These are phyloP conservation scores for Pseudogymnoascus sp. DNA, from an alignment of 2,329 filamentous ascomycete species.

Conservation along the genomic window DNA sequence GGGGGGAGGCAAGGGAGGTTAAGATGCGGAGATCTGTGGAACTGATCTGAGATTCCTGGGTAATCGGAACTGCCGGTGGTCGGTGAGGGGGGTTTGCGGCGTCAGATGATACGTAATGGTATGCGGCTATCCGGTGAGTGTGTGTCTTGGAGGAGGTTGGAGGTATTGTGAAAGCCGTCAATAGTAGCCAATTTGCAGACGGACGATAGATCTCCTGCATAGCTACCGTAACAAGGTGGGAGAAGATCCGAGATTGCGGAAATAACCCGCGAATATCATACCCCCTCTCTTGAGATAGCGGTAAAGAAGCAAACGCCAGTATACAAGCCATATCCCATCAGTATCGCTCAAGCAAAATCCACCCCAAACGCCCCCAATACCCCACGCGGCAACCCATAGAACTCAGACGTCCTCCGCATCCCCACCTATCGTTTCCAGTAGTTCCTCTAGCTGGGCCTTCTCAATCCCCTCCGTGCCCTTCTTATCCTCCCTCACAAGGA, in stretches of 20 bases:
- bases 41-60: background rate
- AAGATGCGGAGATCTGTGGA: background rate
- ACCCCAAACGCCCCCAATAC: background rate
- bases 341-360: background rate
- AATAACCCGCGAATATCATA: background rate
- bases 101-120: constrained; percentile 2
- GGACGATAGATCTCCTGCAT: background rate
- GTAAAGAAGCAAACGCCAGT: background rate
- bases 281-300: background rate
- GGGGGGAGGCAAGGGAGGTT: background rate
- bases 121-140: background rate
- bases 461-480: constrained; percentile 48
- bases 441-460: constrained; percentile 66
- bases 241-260: background rate
- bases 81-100: background rate
- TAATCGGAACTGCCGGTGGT: background rate
- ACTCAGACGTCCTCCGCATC: constrained; percentile 18
- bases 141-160: background rate
- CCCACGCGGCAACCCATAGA: background rate
- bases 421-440: constrained; percentile 43
- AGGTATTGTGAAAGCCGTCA: background rate
- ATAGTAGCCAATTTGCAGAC: background rate
- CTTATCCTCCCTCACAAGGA: constrained; percentile 66
- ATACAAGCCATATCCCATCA: background rate
- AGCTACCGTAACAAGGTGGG: background rate